phyloP scores from a whole-genome alignment of 2,329 filamentous ascomycete species.

The Neoscytalidium dimidiatum region DNA sequence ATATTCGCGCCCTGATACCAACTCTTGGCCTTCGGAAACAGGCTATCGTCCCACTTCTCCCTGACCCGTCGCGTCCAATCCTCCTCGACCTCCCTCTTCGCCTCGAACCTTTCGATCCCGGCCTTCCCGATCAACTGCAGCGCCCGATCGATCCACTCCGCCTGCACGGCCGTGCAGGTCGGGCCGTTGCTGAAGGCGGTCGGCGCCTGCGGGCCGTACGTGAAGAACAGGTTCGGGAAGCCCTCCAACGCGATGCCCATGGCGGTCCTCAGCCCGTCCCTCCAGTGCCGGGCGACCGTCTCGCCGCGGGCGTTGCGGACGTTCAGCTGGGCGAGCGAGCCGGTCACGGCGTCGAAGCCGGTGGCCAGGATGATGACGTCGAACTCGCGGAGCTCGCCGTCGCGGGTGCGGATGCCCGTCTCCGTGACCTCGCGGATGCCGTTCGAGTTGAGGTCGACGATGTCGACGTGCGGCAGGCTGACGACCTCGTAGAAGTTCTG shows the following conservation, averaged over 20 bases:
- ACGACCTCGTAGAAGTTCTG: constrained; percentile 43
- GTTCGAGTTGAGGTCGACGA: constrained; percentile 43
- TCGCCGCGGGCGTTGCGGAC: background rate
- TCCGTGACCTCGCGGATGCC: constrained; percentile 50
- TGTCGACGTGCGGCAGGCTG: constrained; percentile 47
- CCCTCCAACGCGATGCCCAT: constrained; percentile 27
- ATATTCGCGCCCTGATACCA: constrained; percentile 44
- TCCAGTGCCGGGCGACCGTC: background rate
- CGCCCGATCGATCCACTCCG: constrained; percentile 47
- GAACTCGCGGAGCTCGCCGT: constrained; percentile 52
- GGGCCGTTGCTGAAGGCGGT: constrained; percentile 51
- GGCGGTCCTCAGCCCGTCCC: background rate
- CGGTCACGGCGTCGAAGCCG: constrained; percentile 46
- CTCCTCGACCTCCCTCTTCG: constrained; percentile 44
- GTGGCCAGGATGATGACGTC: constrained; percentile 55
- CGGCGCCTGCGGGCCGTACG: constrained; percentile 50
- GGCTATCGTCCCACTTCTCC: constrained; percentile 29
- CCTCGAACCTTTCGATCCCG: constrained; percentile 42
- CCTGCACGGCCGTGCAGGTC: constrained; percentile 47
- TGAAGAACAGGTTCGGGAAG: constrained; percentile 42
- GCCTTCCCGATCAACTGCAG: constrained; percentile 42
- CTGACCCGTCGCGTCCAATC: constrained; percentile 38
- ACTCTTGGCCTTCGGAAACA: constrained; percentile 31
- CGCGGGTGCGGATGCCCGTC: constrained; percentile 51
- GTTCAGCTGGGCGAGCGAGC: constrained; percentile 20